Conservation (phyloP, 148 eudicot genomes). For the Fagopyrum tataricum region DNA sequence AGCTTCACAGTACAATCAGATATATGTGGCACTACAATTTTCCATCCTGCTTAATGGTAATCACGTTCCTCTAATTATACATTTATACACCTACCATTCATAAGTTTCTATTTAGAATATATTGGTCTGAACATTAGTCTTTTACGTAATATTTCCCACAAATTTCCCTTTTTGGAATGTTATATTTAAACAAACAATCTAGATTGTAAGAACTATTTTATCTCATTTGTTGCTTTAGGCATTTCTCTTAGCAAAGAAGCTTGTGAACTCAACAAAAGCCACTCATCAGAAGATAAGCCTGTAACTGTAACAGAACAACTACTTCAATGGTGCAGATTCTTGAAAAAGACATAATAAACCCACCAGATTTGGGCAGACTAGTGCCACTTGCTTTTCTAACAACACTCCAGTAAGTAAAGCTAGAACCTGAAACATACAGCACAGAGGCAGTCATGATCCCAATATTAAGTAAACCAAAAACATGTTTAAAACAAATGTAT, state of each 20-base stretch:
- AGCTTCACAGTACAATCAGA: neutral
- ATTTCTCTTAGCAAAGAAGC: neutral
- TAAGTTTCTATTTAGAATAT: neutral
- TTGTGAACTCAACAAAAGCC: neutral
- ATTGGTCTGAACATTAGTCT: neutral
- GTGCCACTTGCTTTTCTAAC: conserved; percentile 83
- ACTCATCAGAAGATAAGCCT: neutral
- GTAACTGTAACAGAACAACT: neutral
- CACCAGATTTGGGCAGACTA: conserved; percentile 83
- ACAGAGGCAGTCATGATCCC: neutral
- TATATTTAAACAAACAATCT: neutral
- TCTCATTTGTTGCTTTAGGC: neutral
- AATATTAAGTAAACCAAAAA: neutral
- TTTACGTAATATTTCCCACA: neutral
- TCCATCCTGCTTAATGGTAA: neutral
- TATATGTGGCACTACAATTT: neutral
- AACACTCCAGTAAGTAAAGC: conserved; percentile 70
- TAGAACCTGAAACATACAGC: conserved; percentile 19
- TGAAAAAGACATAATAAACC: conserved; percentile 32
- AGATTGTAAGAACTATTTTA: neutral
- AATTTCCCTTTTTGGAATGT: conserved; percentile 7
- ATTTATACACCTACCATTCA: neutral
- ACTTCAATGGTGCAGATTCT: neutral
- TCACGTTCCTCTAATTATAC: neutral
- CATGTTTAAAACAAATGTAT: neutral